These are phyloP conservation scores for Isabelozyma gotoi DNA, from an alignment of 805 yeast species.

Conservation along the genomic window DNA sequence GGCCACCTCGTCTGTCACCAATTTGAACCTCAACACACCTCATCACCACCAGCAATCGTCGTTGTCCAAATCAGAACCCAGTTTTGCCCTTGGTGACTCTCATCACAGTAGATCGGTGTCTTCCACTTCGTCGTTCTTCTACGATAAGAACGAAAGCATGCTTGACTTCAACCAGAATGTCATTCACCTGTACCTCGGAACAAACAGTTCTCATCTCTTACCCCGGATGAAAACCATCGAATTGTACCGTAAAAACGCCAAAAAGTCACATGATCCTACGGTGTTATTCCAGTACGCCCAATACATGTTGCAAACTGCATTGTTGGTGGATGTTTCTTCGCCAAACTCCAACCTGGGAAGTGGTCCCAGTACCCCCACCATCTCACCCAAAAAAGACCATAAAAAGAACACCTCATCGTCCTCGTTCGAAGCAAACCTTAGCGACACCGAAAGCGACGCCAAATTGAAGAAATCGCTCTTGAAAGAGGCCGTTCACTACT, in stretches of 20 bases:
- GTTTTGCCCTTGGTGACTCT: slow-evolving; percentile 6
- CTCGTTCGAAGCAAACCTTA: slow-evolving; percentile 15
- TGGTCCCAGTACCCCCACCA: neutral
- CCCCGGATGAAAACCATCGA: slow-evolving; percentile 85
- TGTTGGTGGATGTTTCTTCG: slow-evolving; percentile 46
- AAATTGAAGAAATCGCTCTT: slow-evolving; percentile 54
- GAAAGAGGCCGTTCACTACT: slow-evolving; percentile 72
- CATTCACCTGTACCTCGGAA: slow-evolving; percentile 55
- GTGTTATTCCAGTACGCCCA: slow-evolving; percentile 91
- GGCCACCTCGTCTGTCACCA: slow-evolving; percentile 36
- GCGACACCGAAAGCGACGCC: slow-evolving; percentile 18
- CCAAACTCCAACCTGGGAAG: neutral
- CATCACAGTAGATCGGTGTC: slow-evolving; percentile 37
- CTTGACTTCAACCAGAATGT: slow-evolving; percentile 54
- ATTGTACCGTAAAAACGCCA: slow-evolving; percentile 81
- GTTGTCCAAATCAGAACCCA: slow-evolving; percentile 26
- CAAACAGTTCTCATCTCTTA: slow-evolving; percentile 49
- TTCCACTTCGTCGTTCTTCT: slow-evolving; percentile 36
- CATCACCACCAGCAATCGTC: slow-evolving; percentile 1
- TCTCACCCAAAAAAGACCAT: slow-evolving; percentile 11
- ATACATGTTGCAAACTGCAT: slow-evolving; percentile 82
- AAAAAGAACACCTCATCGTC: slow-evolving; percentile 19
- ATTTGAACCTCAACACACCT: slow-evolving; percentile 19
- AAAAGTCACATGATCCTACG: slow-evolving; percentile 79
- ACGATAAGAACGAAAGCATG: slow-evolving; percentile 32